phyloP scores from a whole-genome alignment of 108 stramenopile species.

The Conticribra weissflogii region DNA sequence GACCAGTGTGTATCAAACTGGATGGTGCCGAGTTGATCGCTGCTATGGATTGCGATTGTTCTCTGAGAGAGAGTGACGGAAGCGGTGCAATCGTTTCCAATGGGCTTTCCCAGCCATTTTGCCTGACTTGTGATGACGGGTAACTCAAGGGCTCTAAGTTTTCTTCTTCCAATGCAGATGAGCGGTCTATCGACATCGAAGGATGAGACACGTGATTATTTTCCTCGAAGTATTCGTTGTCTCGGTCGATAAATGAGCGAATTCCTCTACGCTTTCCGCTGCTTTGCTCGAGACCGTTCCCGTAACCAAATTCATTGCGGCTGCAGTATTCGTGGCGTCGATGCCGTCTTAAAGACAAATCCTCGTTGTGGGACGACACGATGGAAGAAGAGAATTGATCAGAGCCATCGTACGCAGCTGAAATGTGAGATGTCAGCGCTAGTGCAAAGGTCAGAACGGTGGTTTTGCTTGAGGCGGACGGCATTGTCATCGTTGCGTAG shows the following conservation, averaged over 20 bases:
- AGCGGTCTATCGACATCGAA: neutral
- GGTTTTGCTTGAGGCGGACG: neutral
- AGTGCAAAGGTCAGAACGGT: neutral
- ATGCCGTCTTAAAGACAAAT: neutral
- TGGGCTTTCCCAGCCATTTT: constrained; percentile 29
- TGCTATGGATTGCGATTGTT: neutral
- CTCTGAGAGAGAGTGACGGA: constrained; percentile 3
- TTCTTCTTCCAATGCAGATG: neutral
- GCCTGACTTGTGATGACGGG: neutral
- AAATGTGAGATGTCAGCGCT: neutral
- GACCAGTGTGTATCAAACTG: constrained; percentile 1
- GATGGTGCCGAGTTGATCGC: neutral
- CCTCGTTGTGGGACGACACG: neutral
- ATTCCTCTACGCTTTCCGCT: neutral
- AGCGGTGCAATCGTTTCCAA: constrained; percentile 25
- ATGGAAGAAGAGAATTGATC: neutral
- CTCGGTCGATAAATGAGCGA: neutral
- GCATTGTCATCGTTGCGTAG: neutral
- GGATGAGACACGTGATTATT: neutral
- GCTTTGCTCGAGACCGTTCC: neutral
- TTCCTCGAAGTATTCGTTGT: neutral
- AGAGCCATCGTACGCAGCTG: neutral
- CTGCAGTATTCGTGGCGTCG: neutral
- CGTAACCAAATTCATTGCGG: neutral
- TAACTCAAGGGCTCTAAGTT: neutral